Evolutionary conservation across 2,329 filamentous ascomycete species (phyloP), one percentile per base, ranked within the genome.

Genomic region (Pseudogymnoascus sp.): DNA sequence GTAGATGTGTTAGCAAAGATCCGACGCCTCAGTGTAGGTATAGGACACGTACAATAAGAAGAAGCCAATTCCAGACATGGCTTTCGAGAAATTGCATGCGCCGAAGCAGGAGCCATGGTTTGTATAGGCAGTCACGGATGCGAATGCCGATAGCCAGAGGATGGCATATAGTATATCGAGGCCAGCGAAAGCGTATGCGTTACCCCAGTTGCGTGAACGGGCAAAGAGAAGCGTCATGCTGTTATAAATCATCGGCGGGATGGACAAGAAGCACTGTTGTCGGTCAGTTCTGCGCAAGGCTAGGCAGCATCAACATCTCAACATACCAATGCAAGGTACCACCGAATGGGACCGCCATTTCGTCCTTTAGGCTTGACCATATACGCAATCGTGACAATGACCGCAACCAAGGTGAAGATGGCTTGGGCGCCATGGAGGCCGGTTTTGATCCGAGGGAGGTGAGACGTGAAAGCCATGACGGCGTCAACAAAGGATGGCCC

Each of bases 101-200:
- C 75, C 72, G 2, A 81, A 81, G 67, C 84, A 87, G 28, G 77
- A 73, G 62, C 77, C 77, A 18, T 18, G 18, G 20, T 77, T 75
- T 2, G 78, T 76, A 73, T 88, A 88, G 7, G 82, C 78, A 2
- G 86, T 85, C 69, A 88, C 83, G 15, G 82, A 80, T 30, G 85
- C 81, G 69, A 88, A 88, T 15, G 81, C 85, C 2, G 85, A 85
- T 43, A 89, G 76, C 85, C 85, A 88, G 64, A 88, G 73, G 65
- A 88, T 71, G 68, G 76, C 75, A 69, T 80, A 86, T 62, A 84
- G 38, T n/a, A 72, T 72, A 68, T 88, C 85, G 33, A 87, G 75
- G 7, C 73, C 74, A 22, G 83, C 74, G 78, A 88, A 84, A 63
- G 78, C 84, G 66, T 84, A 80, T 2, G 85, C 83, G 62, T 87